These are phyloP conservation scores for Botryotinia narcissicola DNA, from an alignment of 2,329 filamentous ascomycete species.

Conservation along the genomic window DNA sequence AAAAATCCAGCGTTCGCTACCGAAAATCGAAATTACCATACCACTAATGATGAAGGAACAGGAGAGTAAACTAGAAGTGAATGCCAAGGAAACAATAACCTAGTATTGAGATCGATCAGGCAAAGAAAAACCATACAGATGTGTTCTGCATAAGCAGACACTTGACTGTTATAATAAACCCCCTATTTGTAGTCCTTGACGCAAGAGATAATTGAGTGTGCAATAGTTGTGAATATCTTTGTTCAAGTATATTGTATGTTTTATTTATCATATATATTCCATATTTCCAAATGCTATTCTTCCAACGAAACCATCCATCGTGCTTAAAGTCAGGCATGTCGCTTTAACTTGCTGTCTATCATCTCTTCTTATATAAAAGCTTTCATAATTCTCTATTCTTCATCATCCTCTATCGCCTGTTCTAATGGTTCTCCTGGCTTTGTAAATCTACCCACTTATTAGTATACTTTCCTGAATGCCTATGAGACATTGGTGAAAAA, in stretches of 20 bases:
- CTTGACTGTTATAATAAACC: neutral
- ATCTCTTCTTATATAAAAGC: neutral
- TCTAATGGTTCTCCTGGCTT: slow-evolving; percentile 15
- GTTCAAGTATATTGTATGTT: neutral
- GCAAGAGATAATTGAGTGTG: neutral
- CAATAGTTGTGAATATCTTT: neutral
- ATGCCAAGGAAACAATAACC: neutral
- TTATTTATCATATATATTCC: neutral
- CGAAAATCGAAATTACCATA: neutral
- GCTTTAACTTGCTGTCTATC: neutral
- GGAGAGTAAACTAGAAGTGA: neutral
- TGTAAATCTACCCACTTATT: neutral
- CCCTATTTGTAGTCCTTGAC: neutral
- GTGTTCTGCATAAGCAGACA: neutral
- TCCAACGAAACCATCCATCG: neutral
- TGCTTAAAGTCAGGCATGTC: neutral
- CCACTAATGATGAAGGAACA: neutral
- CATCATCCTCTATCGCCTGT: neutral
- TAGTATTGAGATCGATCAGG: neutral
- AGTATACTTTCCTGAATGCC: neutral
- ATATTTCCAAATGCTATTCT: neutral
- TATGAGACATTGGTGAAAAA: neutral
- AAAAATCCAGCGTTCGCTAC: neutral
- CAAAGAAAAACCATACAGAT: neutral
- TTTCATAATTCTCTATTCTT: neutral